Percentiles rank a stretch among this genome's conserved stretches.
phyloP scores from a whole-genome alignment of 495 filamentous ascomycete genomes.

The Aeminium ludgeri region DNA sequence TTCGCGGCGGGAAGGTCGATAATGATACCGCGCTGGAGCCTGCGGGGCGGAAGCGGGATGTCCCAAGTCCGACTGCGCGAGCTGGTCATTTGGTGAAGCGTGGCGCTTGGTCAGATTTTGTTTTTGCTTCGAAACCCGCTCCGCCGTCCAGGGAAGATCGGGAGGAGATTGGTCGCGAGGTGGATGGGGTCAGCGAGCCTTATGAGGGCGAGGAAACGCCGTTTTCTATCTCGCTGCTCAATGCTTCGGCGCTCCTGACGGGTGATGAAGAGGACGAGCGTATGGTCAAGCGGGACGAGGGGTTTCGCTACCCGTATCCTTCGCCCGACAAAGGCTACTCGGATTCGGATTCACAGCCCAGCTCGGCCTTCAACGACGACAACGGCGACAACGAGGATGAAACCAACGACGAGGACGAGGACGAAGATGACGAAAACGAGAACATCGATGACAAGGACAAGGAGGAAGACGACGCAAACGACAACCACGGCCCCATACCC shows the following conservation, averaged over 20 bases:
- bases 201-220: slow-evolving; percentile 52
- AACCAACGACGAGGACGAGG: slow-evolving; percentile 17
- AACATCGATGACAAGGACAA: too few species aligned
- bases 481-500: too few species aligned
- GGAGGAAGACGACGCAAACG: too few species aligned
- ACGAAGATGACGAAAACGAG: not conserved
- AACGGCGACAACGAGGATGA: slow-evolving; percentile 2
- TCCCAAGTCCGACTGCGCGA: not conserved
- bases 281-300: slow-evolving; percentile 3
- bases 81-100: not conserved
- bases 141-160: slow-evolving; percentile 53
- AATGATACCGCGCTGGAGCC: slow-evolving; percentile 20
- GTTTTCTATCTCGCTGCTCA: slow-evolving; percentile 41
- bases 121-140: slow-evolving; percentile 41
- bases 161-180: slow-evolving; percentile 66
- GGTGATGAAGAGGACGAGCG: not conserved
- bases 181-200: slow-evolving; percentile 44
- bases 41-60: not conserved
- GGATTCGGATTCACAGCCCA: too few species aligned
- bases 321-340: too few species aligned
- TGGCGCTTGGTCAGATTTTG: not conserved
- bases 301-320: slow-evolving; percentile 7
- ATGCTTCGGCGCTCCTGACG: slow-evolving; percentile 2
- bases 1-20: slow-evolving; percentile 45
- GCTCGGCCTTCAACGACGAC: not conserved